Base-by-base conservation (phyloP, 2,329 filamentous ascomycete genomes). In the Trichoderma atroviride region DNA sequence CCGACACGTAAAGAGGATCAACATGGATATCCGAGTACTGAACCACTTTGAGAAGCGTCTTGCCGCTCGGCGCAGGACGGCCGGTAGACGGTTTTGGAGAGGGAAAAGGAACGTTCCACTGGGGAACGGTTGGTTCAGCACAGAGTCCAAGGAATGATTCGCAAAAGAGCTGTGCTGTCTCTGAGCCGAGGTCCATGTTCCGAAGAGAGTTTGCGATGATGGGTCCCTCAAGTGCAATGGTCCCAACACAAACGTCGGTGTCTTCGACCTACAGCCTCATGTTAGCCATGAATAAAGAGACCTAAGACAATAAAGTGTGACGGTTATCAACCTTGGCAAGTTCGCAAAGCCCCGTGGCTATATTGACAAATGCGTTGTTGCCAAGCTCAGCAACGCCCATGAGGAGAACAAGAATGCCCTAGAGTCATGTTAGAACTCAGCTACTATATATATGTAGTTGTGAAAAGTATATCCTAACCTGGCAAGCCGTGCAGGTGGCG, bases 11-110 rank as follows among this genome's bases (percentile, higher is more conserved):
- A 13, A 82, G 79, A 6, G 82, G 83, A 71, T 89, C 87, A 65
- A 89, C 78, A 69, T 89, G 87, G 53, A 88, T 86, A 71, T 89
- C 87, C 14, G 85, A 87, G 75, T 86, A 86, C 73, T 89, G 87
- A 29, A 88, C 85, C 5, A 89, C 79, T 72, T 85, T 83, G 71
- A 88, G 74, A 6, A 86, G 83, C 5, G 78, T 73, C 74, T 82
- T 76, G 3, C 83, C 81, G 63, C 83, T 86, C 2, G 84, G 78
- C 1, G 68, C 53, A 19, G 82, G 80, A 16, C 83, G 80, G 16
- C 70, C 73, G 19, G 74, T 73, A 19, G 76, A 69, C 9, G 81
- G 79, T 70, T 83, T 83, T 9, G 79, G 73, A 7, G 78, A 78
- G 14, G 85, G 83, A 58, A 87, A 82, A 1, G 75, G 74, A 16